Evolutionary conservation across 2,329 filamentous ascomycete species (phyloP), one percentile per base, ranked within the genome.

Genomic region (Dothiorella sarmentorum): DNA sequence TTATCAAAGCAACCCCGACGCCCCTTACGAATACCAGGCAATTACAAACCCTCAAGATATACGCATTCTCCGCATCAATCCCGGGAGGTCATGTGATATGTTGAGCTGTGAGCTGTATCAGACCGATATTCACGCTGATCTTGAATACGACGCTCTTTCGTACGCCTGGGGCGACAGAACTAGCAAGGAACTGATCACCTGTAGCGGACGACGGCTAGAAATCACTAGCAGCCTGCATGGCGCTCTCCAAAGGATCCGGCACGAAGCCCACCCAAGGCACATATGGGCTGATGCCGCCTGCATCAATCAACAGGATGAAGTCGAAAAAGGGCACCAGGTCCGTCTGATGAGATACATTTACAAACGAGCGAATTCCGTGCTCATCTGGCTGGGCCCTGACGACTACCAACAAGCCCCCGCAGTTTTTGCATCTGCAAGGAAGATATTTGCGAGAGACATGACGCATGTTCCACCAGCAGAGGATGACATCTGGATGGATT

Each of bases 221-320:
- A 58, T 62, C 17, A 60, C 52, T 7, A 17, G 18, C 20, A 57
- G 53, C 40, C 20, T 47, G 20, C 9, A 47, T n/a, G 20, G 42
- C 17, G 60, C 47, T 15, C 58, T 63, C 18, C 52, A 26, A 5
- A 33, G 51, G n/a, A 43, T 62, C 29, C 51, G 61, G 13, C n/a
- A 47, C 15, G n/a, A 22, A 7, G 13, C 22, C 29, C 18, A 53
- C 7, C 22, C 51, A 3, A 29, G 43, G 11, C 52, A 40, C 22
- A 40, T 63, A 6, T 62, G 61, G 61, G 61, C 61, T n/a, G 61
- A 63, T 26, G 58, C 57, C 13, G 31, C 56, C 17, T 61, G 61
- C 44, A 62, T 63, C 15, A 58, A 63, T 17, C 61, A 63, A 37
- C 26, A 35, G 20, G 52, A 63, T 37, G 26, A 45, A 15, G 17